Conservation (phyloP, 2,329 filamentous ascomycete genomes). For the Ascochyta fabae region DNA sequence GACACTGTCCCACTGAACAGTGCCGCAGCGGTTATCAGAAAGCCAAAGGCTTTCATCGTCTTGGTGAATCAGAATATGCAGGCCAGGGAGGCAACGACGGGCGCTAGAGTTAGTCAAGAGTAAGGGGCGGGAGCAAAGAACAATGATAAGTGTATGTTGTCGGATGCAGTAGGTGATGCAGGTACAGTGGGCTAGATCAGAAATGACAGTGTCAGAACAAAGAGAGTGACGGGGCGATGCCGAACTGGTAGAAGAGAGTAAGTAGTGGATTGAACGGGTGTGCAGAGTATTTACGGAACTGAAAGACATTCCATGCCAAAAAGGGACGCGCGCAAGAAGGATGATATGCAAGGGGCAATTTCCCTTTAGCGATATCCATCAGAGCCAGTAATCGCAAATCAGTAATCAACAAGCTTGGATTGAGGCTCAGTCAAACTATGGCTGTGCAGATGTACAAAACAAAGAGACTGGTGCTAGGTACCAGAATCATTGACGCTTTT, state of each 20-base stretch:
- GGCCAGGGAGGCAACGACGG: background rate
- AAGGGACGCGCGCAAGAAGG: background rate
- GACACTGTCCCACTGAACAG: slow-evolving; percentile 14
- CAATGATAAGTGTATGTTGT: background rate
- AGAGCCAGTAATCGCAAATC: background rate
- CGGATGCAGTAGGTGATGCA: background rate
- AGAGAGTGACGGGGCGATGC: background rate
- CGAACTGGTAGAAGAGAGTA: background rate
- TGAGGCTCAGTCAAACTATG: background rate
- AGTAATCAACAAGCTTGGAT: background rate
- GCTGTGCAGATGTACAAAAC: too few relatives aligned
- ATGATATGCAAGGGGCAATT: slow-evolving; percentile 4
- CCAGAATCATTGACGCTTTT: too few relatives aligned
- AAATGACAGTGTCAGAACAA: background rate
- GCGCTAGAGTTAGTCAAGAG: background rate
- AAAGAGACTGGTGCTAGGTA: too few relatives aligned
- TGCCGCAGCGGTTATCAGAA: slow-evolving; percentile 23
- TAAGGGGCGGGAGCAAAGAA: background rate
- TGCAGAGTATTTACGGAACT: background rate
- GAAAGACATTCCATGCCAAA: background rate
- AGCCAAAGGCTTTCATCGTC: slow-evolving; percentile 26
- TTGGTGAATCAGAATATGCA: background rate
- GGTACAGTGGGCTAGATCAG: background rate
- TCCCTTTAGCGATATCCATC: too few relatives aligned
- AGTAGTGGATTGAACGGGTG: background rate